Conservation (phyloP, 352 stramenopile species). For the Globisporangium solare region DNA sequence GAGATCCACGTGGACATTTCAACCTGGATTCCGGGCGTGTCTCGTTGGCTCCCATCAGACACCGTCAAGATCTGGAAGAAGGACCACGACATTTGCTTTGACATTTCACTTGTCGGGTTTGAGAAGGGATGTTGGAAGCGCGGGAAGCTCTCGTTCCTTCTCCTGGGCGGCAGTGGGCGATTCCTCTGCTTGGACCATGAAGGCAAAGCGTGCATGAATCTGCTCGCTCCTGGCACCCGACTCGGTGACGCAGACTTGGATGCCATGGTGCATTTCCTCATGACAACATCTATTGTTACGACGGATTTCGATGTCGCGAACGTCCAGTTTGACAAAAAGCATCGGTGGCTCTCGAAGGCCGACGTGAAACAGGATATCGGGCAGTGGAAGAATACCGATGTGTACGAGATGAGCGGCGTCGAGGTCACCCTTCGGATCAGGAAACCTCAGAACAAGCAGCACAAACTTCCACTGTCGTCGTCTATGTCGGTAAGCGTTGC, state of each 20-base stretch:
- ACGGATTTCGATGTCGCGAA: slow-evolving; percentile 39
- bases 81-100: slow-evolving; percentile 47
- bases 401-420: slow-evolving; percentile 52
- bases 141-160: slow-evolving; percentile 57
- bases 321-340: slow-evolving; percentile 41
- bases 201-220: slow-evolving; percentile 35
- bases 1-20: slow-evolving; percentile 63
- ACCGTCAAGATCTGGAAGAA: slow-evolving; percentile 78
- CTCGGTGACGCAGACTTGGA: slow-evolving; percentile 37
- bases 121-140: slow-evolving; percentile 57
- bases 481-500: slow-evolving; percentile 14
- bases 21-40: slow-evolving; percentile 69
- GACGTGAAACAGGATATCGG: slow-evolving; percentile 41
- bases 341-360: slow-evolving; percentile 38
- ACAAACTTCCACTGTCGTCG: slow-evolving; percentile 16
- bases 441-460: slow-evolving; percentile 39
- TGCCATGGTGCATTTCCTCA: slow-evolving; percentile 55
- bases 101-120: slow-evolving; percentile 65
- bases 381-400: slow-evolving; percentile 40
- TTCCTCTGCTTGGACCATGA: slow-evolving; percentile 63
- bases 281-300: slow-evolving; percentile 52
- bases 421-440: slow-evolving; percentile 35
- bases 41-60: slow-evolving; percentile 63
- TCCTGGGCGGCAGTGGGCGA: slow-evolving; percentile 30
- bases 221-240: slow-evolving; percentile 25